Percentiles rank a stretch among this genome's conserved stretches.
Evolutionary conservation across 2,329 filamentous ascomycete genomes (phyloP).

Genomic region (Hypoxylon sp.): DNA sequence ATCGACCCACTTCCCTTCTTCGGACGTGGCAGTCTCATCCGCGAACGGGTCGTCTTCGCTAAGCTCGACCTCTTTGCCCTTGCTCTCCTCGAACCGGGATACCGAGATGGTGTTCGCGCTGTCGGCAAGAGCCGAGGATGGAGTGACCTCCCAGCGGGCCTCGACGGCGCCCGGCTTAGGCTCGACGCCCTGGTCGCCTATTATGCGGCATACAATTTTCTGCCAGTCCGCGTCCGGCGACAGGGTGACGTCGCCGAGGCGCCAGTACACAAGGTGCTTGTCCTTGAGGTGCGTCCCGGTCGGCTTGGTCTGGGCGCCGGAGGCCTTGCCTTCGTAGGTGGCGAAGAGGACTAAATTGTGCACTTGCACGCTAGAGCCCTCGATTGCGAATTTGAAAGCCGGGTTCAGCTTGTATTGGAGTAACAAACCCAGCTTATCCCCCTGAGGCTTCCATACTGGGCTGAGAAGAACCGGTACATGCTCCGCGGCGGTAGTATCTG

Average conservation of each 20-base stretch:
- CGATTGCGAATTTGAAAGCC: constrained; percentile 60
- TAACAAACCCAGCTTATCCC: constrained; percentile 87
- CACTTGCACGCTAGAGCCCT: constrained; percentile 65
- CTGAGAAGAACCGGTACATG: constrained; percentile 80
- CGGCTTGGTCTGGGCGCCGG: constrained; percentile 80
- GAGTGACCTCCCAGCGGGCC: constrained; percentile 78
- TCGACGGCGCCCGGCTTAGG: constrained; percentile 83
- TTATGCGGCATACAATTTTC: constrained; percentile 86
- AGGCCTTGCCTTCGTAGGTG: constrained; percentile 76
- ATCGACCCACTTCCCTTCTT: constrained; percentile 69
- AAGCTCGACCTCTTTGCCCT: constrained; percentile 62
- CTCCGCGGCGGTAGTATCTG: constrained; percentile 57
- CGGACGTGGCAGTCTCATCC: constrained; percentile 61
- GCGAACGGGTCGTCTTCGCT: constrained; percentile 76
- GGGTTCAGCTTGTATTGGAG: constrained; percentile 89
- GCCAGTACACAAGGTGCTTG: constrained; percentile 83
- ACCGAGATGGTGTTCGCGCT: constrained; percentile 69
- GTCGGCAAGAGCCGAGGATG: constrained; percentile 57
- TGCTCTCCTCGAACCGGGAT: constrained; percentile 65
- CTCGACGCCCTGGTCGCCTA: constrained; percentile 75
- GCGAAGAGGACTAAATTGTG: constrained; percentile 82
- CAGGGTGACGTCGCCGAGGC: constrained; percentile 79
- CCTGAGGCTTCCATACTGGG: constrained; percentile 85
- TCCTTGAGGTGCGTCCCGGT: constrained; percentile 83
- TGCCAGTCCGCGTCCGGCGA: constrained; percentile 71